phyloP scores from a whole-genome alignment of 2,329 filamentous ascomycete species.

The Sarocladium oryzae region DNA sequence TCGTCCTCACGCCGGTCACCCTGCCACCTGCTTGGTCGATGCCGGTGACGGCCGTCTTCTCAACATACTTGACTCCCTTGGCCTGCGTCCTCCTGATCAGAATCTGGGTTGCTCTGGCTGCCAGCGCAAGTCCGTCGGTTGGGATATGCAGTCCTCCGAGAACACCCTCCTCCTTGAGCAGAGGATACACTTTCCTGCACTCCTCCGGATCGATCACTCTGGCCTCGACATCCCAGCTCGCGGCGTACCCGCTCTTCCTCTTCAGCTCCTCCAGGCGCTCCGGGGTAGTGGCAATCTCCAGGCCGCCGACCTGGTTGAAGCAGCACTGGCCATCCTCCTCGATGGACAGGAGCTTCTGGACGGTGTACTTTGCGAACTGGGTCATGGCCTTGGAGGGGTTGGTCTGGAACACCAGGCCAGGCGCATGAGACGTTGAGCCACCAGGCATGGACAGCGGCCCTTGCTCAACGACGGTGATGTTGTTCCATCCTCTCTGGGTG shows the following conservation, averaged over 20 bases:
- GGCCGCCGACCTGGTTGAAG: constrained; percentile 57
- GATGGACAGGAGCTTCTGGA: constrained; percentile 53
- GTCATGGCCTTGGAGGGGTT: constrained; percentile 53
- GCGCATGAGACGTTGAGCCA: constrained; percentile 59
- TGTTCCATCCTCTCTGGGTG: constrained; percentile 52
- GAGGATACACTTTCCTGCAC: constrained; percentile 47
- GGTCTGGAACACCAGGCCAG: constrained; percentile 58
- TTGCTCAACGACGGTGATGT: constrained; percentile 60
- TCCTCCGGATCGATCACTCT: constrained; percentile 44
- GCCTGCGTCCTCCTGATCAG: constrained; percentile 51
- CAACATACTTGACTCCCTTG: constrained; percentile 53
- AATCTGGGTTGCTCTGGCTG: constrained; percentile 54
- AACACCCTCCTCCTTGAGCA: constrained; percentile 44
- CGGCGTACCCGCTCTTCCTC: constrained; percentile 54
- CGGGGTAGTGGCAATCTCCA: constrained; percentile 56
- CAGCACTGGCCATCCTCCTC: constrained; percentile 32
- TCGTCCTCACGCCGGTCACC: constrained; percentile 51
- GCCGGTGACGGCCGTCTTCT: constrained; percentile 49
- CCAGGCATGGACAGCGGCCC: constrained; percentile 56
- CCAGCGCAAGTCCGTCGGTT: constrained; percentile 53
- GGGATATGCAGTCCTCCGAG: constrained; percentile 55
- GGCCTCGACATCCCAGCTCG: constrained; percentile 54
- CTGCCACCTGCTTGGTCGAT: constrained; percentile 41
- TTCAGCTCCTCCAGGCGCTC: constrained; percentile 54
- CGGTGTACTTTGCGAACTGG: constrained; percentile 52